A percentile compares a stretch with the other conserved stretches of the same genome.
Conservation (phyloP, 2,329 filamentous ascomycete species). For the Bipolaris zeicola region DNA sequence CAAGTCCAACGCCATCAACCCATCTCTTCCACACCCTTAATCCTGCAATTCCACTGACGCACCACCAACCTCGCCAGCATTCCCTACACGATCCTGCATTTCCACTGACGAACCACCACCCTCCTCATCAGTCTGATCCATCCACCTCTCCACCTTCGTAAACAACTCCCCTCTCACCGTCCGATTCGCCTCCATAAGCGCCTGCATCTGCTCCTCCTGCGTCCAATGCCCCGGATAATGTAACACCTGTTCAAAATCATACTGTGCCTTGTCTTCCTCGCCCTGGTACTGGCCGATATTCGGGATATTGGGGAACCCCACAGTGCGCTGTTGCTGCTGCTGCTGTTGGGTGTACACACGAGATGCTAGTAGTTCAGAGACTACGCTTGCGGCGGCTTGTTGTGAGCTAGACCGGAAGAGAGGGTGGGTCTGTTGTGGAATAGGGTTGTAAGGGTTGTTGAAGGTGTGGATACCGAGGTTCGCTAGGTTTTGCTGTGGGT, state of each 20-base stretch:
- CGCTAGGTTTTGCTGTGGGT: neutral
- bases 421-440: too few relatives aligned
- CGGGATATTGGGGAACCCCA: neutral
- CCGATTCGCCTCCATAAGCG: constrained; percentile 6
- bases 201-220: constrained; percentile 1
- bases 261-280: neutral
- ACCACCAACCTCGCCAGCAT: neutral
- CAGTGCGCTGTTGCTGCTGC: neutral
- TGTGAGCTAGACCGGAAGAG: neutral
- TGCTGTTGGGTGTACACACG: neutral
- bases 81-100: neutral
- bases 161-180: neutral
- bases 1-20: neutral
- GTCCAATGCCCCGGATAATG: neutral
- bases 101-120: neutral
- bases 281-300: neutral
- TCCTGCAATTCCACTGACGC: too few relatives aligned
- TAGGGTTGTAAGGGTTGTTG: neutral
- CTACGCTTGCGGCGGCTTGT: constrained; percentile 1
- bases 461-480: too few relatives aligned
- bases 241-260: neutral
- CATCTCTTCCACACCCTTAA: neutral
- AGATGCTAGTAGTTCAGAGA: neutral
- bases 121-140: neutral
- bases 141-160: neutral